phyloP scores from a whole-genome alignment of 352 stramenopile genomes.

The Phytopythium delawarense region DNA sequence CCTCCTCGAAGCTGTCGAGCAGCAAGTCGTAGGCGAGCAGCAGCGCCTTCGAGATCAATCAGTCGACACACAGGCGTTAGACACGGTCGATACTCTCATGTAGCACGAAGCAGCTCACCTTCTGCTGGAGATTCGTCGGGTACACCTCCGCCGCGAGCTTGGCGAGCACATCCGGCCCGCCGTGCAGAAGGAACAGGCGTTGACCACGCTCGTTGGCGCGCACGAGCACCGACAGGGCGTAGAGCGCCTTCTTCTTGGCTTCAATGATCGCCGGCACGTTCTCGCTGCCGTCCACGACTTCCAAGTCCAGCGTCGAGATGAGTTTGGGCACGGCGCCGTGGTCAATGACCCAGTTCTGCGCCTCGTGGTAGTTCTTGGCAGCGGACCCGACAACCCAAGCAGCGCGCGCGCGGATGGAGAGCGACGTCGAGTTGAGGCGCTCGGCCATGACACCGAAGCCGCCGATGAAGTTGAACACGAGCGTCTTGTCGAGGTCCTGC shows the following conservation, averaged over 20 bases:
- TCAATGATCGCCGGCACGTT: constrained; percentile 32
- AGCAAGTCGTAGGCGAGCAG: constrained; percentile 73
- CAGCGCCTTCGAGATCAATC: constrained; percentile 26
- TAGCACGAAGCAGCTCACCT: constrained; percentile 27
- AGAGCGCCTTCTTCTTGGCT: constrained; percentile 83
- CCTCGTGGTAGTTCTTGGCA: constrained; percentile 82
- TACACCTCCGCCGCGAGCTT: constrained; percentile 39
- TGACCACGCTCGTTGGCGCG: constrained; percentile 65
- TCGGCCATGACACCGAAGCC: constrained; percentile 70
- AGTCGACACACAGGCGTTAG: background rate
- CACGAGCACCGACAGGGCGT: constrained; percentile 70
- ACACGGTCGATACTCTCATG: background rate
- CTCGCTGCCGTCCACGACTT: constrained; percentile 10
- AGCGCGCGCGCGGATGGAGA: constrained; percentile 50
- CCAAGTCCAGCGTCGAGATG: constrained; percentile 47
- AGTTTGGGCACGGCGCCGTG: constrained; percentile 67
- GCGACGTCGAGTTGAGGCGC: constrained; percentile 67
- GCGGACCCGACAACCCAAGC: constrained; percentile 75
- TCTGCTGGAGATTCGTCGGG: constrained; percentile 52
- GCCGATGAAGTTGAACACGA: constrained; percentile 83
- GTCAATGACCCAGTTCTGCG: constrained; percentile 77
- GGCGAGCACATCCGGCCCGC: constrained; percentile 32
- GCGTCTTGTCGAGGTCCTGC: constrained; percentile 86
- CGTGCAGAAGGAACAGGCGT: constrained; percentile 49
- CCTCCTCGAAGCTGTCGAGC: constrained; percentile 28